These are phyloP conservation scores for Puccinia coronata DNA, from an alignment of 1,284 basidiomycete species.

Conservation along the genomic window DNA sequence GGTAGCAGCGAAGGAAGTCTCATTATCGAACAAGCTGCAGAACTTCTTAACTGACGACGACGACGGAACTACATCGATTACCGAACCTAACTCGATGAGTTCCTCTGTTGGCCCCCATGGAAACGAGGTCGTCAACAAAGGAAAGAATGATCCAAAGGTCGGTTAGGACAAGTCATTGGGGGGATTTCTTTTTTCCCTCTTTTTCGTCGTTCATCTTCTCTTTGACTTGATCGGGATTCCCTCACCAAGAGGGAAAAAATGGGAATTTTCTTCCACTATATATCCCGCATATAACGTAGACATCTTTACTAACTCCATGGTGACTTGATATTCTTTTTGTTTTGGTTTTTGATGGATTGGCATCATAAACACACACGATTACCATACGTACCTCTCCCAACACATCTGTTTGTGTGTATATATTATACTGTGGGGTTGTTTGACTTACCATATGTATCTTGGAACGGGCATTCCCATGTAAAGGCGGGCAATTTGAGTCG, in stretches of 20 bases:
- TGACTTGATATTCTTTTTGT: constrained; percentile 17
- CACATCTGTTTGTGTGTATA: constrained; percentile 13
- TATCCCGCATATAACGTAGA: not conserved
- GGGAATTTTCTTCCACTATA: not conserved
- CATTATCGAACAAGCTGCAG: constrained; percentile 48
- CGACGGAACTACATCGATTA: not conserved
- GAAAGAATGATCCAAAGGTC: not conserved
- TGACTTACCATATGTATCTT: not conserved
- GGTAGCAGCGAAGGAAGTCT: constrained; percentile 47
- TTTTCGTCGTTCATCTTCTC: constrained; percentile 16
- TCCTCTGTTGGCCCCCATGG: constrained; percentile 27
- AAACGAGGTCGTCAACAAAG: constrained; percentile 9
- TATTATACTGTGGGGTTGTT: not conserved
- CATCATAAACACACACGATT: not conserved
- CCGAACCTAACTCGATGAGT: constrained; percentile 15
- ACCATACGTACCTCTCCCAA: not conserved
- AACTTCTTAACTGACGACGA: constrained; percentile 22
- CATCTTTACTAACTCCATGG: not conserved
- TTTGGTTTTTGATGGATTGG: constrained; percentile 4
- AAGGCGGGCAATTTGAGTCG: constrained; percentile 19
- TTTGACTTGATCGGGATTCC: not conserved
- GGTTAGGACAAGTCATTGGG: constrained; percentile 30
- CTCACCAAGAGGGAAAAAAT: not conserved
- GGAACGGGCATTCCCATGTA: not conserved
- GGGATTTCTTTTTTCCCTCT: constrained; percentile 7